phyloP scores from a whole-genome alignment of 768 basidiomycete genomes.

The Boletus rex-veris region DNA sequence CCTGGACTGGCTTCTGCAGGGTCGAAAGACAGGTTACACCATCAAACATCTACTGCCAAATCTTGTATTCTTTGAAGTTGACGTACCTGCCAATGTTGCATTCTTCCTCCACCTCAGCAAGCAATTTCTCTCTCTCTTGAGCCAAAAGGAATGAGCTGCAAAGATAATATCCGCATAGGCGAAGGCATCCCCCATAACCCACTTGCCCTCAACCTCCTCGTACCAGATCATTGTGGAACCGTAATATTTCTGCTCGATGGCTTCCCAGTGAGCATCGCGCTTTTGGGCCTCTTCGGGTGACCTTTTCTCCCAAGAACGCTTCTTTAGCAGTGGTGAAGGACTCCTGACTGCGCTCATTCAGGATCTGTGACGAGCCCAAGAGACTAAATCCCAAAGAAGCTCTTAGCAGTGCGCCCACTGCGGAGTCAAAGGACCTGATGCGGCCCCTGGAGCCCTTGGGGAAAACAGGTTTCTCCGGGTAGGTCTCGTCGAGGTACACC shows the following conservation, averaged over 20 bases:
- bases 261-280: constrained; percentile 28
- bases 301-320: constrained; percentile 26
- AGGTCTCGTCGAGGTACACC: constrained; percentile 35
- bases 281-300: constrained; percentile 34
- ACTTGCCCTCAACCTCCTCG: constrained; percentile 24
- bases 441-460: constrained; percentile 19
- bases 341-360: constrained; percentile 34
- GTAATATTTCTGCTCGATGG: constrained; percentile 11
- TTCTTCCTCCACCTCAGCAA: constrained; percentile 24
- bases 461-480: constrained; percentile 31
- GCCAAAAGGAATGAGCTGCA: constrained; percentile 11
- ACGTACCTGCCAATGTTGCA: constrained; percentile 12
- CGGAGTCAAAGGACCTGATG: constrained; percentile 19
- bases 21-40: too few relatives aligned
- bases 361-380: constrained; percentile 21
- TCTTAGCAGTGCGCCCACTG: not conserved
- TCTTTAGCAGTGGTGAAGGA: constrained; percentile 39
- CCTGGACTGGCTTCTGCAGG: too few relatives aligned
- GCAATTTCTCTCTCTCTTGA: constrained; percentile 18
- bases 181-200: constrained; percentile 30
- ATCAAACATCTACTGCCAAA: too few relatives aligned
- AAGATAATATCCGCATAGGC: constrained; percentile 31
- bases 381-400: constrained; percentile 11
- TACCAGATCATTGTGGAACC: constrained; percentile 17
- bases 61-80: too few relatives aligned